Conservation (phyloP, 257 asterid genomes). For the Misopates orontium region DNA sequence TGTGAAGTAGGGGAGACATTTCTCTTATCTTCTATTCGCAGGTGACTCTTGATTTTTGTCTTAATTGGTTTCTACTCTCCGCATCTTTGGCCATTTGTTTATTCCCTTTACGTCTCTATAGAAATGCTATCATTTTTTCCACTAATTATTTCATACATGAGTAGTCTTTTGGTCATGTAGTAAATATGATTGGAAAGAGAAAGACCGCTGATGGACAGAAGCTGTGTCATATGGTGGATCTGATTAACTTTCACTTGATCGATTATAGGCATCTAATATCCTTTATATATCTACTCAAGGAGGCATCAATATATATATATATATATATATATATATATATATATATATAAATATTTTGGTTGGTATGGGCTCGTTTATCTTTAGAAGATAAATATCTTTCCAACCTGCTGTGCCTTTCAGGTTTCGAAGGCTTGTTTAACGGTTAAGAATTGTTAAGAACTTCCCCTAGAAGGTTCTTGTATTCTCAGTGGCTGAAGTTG, state of each 20-base stretch:
- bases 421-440: constrained; percentile 4
- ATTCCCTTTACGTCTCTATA: background rate
- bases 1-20: constrained; percentile 89
- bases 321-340: too few species aligned
- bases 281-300: too few species aligned
- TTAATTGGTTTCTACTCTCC: background rate
- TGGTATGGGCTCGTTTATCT: background rate
- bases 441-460: background rate
- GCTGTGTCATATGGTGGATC: background rate
- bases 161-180: constrained; percentile 17
- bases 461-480: background rate
- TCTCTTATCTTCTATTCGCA: constrained; percentile 75
- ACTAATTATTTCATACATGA: background rate
- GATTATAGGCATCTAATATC: too few species aligned
- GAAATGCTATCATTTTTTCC: background rate
- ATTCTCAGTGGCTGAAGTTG: background rate
- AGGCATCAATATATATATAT: too few species aligned
- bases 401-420: background rate
- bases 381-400: constrained; percentile 1
- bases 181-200: constrained; percentile 24
- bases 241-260: background rate
- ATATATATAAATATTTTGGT: too few species aligned
- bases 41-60: constrained; percentile 41
- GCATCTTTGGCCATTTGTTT: constrained; percentile 3
- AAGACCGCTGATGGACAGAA: constrained; percentile 33